Evolutionary conservation across 129 eudicot genomes (phyloP).

Genomic region (Lactuca saligna): DNA sequence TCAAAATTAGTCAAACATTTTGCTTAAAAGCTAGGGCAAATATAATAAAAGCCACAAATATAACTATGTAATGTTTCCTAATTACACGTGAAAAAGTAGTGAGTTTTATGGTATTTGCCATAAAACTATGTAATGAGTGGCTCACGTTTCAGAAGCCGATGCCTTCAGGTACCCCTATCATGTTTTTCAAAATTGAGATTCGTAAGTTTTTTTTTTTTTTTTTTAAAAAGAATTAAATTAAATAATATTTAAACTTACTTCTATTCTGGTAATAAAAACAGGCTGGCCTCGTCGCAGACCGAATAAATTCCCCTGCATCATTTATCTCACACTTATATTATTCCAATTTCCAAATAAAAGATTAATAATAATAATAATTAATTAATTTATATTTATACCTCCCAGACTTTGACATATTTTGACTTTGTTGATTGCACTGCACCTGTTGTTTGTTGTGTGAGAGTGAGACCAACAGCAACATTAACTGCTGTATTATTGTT

Average conservation of each 20-base stretch:
- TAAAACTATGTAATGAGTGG: neutral
- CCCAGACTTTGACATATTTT: conserved; percentile 96
- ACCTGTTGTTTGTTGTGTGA: conserved; percentile 51
- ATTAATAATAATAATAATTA: too few relatives aligned
- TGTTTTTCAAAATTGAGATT: neutral
- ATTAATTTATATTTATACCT: conserved; percentile 49
- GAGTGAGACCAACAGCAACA: conserved; percentile 37
- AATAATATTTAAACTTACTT: conserved; percentile 46
- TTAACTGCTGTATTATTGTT: conserved; percentile 45
- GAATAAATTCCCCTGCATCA: conserved; percentile 84
- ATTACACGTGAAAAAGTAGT: too few relatives aligned
- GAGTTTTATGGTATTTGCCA: too few relatives aligned
- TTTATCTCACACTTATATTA: conserved; percentile 12
- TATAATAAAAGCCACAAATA: too few relatives aligned
- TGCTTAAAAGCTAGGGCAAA: neutral
- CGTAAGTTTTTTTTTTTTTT: neutral
- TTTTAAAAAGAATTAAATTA: neutral
- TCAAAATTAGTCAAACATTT: neutral
- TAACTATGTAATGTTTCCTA: too few relatives aligned
- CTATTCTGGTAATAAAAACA: conserved; percentile 92
- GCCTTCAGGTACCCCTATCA: conserved; percentile 93
- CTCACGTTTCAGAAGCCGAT: conserved; percentile 96
- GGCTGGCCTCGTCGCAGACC: conserved; percentile 99
- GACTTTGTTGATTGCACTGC: conserved; percentile 74
- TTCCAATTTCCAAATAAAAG: neutral